Conservation (phyloP, 495 filamentous ascomycete species). For the Pseudomonodictys pantanalensis region DNA sequence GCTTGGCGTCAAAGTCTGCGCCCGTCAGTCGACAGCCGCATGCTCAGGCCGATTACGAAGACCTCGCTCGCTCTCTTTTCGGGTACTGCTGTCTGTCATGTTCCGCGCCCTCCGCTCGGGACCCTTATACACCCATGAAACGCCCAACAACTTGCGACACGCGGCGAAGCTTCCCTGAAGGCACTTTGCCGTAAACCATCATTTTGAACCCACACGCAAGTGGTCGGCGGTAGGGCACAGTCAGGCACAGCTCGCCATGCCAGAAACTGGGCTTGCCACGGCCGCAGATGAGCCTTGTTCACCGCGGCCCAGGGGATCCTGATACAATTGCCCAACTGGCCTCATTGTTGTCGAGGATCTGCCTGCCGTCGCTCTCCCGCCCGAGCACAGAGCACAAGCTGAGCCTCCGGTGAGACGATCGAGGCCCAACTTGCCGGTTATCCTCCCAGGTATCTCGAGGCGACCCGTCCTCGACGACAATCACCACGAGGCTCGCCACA, state of each 20-base stretch:
- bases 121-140: too few relatives aligned
- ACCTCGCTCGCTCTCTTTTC: too few relatives aligned
- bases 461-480: slow-evolving; percentile 3
- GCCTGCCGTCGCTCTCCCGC: slow-evolving; percentile 22
- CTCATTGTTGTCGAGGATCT: slow-evolving; percentile 6
- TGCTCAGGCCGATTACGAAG: too few relatives aligned
- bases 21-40: too few relatives aligned
- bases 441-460: slow-evolving; percentile 3
- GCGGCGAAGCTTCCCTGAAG: too few relatives aligned
- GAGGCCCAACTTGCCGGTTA: neutral
- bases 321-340: neutral
- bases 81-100: too few relatives aligned
- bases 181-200: slow-evolving; percentile 4
- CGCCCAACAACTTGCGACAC: too few relatives aligned
- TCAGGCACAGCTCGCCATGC: slow-evolving; percentile 5
- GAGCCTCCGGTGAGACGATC: slow-evolving; percentile 13
- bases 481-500: neutral
- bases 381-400: neutral
- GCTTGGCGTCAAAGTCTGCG: too few relatives aligned
- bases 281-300: too few relatives aligned
- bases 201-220: neutral
- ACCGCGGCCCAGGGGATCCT: neutral
- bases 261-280: neutral
- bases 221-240: neutral
- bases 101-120: too few relatives aligned